Evolutionary conservation across 352 stramenopile genomes (phyloP), one percentile per base, ranked within the genome.

Genomic region (Phytophthora ramorum): DNA sequence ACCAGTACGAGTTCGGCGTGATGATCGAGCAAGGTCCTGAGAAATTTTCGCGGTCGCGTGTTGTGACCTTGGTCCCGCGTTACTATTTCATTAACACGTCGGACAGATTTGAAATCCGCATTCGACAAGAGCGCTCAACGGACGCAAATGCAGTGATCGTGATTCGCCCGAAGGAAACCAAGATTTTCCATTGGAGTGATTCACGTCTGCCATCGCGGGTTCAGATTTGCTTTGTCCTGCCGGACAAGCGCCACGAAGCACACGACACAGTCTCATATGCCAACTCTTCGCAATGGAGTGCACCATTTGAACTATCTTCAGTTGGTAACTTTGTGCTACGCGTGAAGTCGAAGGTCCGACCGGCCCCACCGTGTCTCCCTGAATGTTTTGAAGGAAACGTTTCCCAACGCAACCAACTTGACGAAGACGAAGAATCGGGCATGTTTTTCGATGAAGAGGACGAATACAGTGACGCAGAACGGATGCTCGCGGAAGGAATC

Each of bases 51-150:
- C 72, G 85, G 20, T 92, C 87, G 0, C 90, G 83, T 16, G 79
- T 95, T 7, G 83, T 95, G 17, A 93, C 87, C 0, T 82, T 95
- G 12, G 85, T 92, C 28, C 83, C 83, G 6, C 79, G 87, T n/a
- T 93, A 90, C 49, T 91, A 92, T 60, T 80, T 95, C 26, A 81
- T 93, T 37, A 95, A 95, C 61, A 80, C 72, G 14, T 94, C 85
- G 4, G 79, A 75, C 34, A 66, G 66, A 7, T 91, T 90, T 60
- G 70, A 83, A 32, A 85, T 95, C 30, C 72, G 78, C 24, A 75
- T 95, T 67, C 78, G 83, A 7, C 87, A 95, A 63, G 83, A 92
- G 5, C 71, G 76, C 8, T 81, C 75, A 13, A 66, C 46, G 1
- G 76, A 76, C 54, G 43, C 28, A 5, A 76, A 58, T 26, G 63